Conservation (phyloP, 2,329 filamentous ascomycete genomes). For the Dissoconium aciculare region DNA sequence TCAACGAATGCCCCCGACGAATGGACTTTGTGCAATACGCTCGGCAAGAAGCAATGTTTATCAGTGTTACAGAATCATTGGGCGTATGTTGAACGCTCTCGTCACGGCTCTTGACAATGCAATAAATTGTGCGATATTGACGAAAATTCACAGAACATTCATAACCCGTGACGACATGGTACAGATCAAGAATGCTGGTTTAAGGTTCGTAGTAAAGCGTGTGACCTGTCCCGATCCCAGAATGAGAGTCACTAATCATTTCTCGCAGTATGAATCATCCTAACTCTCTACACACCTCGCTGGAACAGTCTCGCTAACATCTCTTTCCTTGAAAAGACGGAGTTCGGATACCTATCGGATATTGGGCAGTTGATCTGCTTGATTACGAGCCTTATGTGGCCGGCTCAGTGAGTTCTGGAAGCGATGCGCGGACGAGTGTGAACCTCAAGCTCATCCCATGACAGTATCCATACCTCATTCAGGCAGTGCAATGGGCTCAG, state of each 20-base stretch:
- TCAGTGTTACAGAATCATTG: slow-evolving; percentile 13
- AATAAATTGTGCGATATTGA: too few species aligned
- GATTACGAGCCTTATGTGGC: slow-evolving; percentile 14
- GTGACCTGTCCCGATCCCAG: too few species aligned
- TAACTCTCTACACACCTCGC: too few species aligned
- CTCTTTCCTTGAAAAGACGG: too few species aligned
- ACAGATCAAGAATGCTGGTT: slow-evolving; percentile 13
- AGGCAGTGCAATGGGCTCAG: slow-evolving; percentile 15
- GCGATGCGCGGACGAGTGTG: too few species aligned
- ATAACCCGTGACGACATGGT: slow-evolving; percentile 13
- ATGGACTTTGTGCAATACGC: slow-evolving; percentile 14
- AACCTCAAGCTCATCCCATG: too few species aligned
- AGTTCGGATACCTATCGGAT: slow-evolving; percentile 16
- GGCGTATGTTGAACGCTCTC: slow-evolving; percentile 5
- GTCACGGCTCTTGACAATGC: too few species aligned
- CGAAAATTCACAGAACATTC: slow-evolving; percentile 8
- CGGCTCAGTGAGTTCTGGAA: slow-evolving; percentile 5
- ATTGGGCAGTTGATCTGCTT: slow-evolving; percentile 16
- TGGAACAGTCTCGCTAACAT: too few species aligned
- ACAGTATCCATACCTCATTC: slow-evolving; percentile 11
- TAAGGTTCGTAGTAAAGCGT: too few species aligned
- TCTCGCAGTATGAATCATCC: too few species aligned
- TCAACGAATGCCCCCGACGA: slow-evolving; percentile 12
- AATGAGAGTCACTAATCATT: too few species aligned
- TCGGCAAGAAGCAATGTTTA: slow-evolving; percentile 12